Evolutionary conservation across 495 filamentous ascomycete genomes (phyloP).

Genomic region (Daldinia bambusicola): DNA sequence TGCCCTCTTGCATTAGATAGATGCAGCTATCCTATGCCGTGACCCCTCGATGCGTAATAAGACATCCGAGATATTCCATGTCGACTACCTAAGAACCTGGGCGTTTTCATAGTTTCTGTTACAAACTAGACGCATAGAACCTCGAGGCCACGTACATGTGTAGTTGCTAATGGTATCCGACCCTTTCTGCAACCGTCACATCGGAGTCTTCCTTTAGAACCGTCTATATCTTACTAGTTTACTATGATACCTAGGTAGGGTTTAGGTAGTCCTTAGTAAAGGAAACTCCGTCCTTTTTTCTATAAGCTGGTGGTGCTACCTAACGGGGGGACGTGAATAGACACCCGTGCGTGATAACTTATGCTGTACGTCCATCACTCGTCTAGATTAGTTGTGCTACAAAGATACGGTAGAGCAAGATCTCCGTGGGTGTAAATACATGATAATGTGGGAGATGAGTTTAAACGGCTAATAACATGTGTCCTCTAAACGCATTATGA

Average conservation of each 20-base stretch:
- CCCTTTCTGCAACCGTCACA: neutral
- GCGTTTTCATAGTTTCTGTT: neutral
- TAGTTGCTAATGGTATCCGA: neutral
- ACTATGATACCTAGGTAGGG: neutral
- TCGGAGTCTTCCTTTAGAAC: neutral
- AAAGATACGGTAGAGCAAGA: constrained; percentile 8
- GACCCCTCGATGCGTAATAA: constrained; percentile 3
- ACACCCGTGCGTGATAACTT: neutral
- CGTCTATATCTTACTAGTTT: neutral
- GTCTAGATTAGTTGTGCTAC: constrained; percentile 4
- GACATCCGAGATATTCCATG: neutral
- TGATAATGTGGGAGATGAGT: neutral
- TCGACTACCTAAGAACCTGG: neutral
- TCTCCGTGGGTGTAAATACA: constrained; percentile 4
- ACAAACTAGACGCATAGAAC: neutral
- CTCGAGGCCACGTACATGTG: neutral
- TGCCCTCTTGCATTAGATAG: neutral
- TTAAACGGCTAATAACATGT: neutral
- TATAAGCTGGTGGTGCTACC: neutral
- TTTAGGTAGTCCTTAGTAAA: neutral
- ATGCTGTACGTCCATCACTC: neutral
- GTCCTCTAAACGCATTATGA: neutral
- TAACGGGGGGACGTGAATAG: neutral
- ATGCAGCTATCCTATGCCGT: constrained; percentile 8
- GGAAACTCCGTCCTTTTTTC: neutral